Evolutionary conservation across 495 filamentous ascomycete genomes (phyloP), one percentile per base, ranked within the genome.

Genomic region (Tuber calosporum): DNA sequence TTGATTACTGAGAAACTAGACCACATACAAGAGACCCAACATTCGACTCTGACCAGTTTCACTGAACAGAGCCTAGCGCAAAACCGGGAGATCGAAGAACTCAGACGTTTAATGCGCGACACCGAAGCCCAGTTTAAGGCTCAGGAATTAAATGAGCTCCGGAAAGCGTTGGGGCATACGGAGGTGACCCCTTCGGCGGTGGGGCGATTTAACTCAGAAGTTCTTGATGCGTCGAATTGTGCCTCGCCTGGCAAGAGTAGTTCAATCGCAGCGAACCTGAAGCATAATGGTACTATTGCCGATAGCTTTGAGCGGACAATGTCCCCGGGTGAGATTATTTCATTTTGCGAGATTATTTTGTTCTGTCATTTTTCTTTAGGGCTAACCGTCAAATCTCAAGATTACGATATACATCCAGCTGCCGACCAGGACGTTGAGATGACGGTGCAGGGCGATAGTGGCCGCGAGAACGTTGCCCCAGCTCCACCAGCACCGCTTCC

Each of bases 381-480:
- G 58, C 75, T 77, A 53, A 73, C 68, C 53, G 36, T 48, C 26
- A 37, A 66, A 40, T 58, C 20, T 36, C 19, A 69, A 69, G 36
- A n/a, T 42, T 53, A 41, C 22, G 67, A 67, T 53, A 26, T 45
- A 30, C 17, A 15, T 30, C 43, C 22, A 11, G 41, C 58, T 26
- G 37, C 40, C 17, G 67, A 70, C 62, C 58, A 77, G 66, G 76
- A 78, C 42, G 68, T 38, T 5, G 67, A 73, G 38, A 77, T 77
- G 74, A 13, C 39, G 8, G 43, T 77, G 36, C 40, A 26, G 1
- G 75, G 69, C 39, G 68, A 73, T 9, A 68, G 70, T 58, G 67
- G 66, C 5, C 67, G 67, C 20, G 36, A 66, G 30, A 26, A 22
- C 20, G 9, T 13, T 36, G 43, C 53, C 1, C 30, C 45, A 36